Percentiles rank a stretch among this genome's conserved stretches.
phyloP scores from a whole-genome alignment of 148 eudicot genomes.

The Hydrangea macrophylla region DNA sequence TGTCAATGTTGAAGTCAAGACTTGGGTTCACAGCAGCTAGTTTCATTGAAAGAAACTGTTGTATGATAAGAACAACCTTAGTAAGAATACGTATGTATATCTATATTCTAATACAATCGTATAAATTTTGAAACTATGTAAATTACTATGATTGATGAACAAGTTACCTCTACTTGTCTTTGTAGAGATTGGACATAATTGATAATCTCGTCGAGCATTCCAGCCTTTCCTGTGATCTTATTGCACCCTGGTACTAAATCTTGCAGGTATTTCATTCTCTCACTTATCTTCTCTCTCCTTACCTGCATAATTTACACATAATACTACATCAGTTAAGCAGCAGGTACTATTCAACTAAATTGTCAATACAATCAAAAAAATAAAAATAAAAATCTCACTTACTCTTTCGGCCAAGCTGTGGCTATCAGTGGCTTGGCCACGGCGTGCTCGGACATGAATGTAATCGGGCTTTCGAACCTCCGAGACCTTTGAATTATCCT shows the following conservation, averaged over 20 bases:
- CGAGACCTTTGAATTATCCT: conserved; percentile 56
- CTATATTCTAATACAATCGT: background rate
- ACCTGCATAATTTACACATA: conserved; percentile 45
- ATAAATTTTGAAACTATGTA: background rate
- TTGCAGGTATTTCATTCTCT: conserved; percentile 91
- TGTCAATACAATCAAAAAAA: too few species aligned
- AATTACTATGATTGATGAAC: background rate
- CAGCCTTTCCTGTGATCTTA: conserved; percentile 94
- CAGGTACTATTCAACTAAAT: too few species aligned
- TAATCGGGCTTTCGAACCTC: conserved; percentile 72
- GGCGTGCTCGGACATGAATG: conserved; percentile 97
- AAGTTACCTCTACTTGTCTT: conserved; percentile 99
- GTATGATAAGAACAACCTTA: too few species aligned
- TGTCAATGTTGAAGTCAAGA: conserved; percentile 72
- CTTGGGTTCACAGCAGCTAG: conserved; percentile 77
- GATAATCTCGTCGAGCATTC: conserved; percentile 96
- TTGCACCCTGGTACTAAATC: conserved; percentile 96
- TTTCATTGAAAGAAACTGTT: conserved; percentile 95
- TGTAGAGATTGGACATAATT: conserved; percentile 97
- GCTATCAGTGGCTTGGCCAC: conserved; percentile 99
- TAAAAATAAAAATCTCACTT: conserved; percentile 12
- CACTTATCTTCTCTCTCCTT: conserved; percentile 90
- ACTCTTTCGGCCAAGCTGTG: conserved; percentile 99
- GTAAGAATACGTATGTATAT: too few species aligned
- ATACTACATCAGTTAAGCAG: background rate